Evolutionary conservation across 2,329 filamentous ascomycete species (phyloP).

Genomic region (Pyrenochaeta sp.): DNA sequence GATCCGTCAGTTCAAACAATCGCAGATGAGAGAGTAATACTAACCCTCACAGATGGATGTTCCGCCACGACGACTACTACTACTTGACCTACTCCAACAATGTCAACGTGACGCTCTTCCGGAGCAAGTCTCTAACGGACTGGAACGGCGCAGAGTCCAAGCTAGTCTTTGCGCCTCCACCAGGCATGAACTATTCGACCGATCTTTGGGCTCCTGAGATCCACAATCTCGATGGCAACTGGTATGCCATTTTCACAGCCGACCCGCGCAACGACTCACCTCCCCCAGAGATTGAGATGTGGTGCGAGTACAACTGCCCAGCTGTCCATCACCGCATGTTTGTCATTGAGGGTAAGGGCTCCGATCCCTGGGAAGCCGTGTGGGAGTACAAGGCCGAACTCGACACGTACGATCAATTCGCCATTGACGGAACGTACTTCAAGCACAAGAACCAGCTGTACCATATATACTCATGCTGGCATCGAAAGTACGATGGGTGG

Average conservation of each 20-base stretch:
- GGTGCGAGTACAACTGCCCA: constrained; percentile 59
- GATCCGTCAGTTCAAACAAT: constrained; percentile 49
- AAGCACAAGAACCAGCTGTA: constrained; percentile 50
- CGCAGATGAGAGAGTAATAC: background rate
- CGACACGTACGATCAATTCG: constrained; percentile 62
- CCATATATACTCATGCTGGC: constrained; percentile 53
- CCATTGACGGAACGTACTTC: constrained; percentile 64
- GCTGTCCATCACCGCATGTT: constrained; percentile 63
- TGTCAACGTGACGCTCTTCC: constrained; percentile 54
- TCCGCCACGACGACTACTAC: constrained; percentile 53
- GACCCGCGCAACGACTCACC: constrained; percentile 58
- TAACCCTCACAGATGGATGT: constrained; percentile 50
- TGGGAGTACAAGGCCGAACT: constrained; percentile 58
- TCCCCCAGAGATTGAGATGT: constrained; percentile 58
- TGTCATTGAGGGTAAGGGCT: constrained; percentile 54
- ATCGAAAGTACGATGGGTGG: constrained; percentile 58
- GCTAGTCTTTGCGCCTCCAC: constrained; percentile 53
- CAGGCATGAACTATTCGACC: constrained; percentile 55
- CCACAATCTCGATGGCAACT: constrained; percentile 56
- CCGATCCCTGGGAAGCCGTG: constrained; percentile 56
- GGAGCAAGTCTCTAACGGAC: constrained; percentile 53
- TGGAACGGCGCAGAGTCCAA: constrained; percentile 57
- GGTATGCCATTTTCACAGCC: constrained; percentile 64
- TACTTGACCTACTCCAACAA: constrained; percentile 58
- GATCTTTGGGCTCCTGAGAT: constrained; percentile 62